A percentile compares a stretch with the other conserved stretches of the same genome.
phyloP scores from a whole-genome alignment of 1,139 yeast species.

The Pneumocystis wakefieldiae region DNA sequence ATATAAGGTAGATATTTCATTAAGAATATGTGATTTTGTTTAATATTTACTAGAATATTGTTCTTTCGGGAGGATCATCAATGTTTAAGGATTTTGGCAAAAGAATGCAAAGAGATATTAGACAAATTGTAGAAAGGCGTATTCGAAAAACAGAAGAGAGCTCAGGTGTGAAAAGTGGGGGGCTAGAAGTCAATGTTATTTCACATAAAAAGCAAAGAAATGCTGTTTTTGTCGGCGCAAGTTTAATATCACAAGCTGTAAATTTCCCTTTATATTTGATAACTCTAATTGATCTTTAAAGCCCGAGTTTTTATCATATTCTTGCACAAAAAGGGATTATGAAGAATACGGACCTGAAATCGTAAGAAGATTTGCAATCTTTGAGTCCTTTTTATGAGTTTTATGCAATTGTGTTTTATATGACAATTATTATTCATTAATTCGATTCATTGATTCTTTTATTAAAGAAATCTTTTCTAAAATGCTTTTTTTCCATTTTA shows the following conservation, averaged over 20 bases:
- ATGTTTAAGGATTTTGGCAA: constrained; percentile 98
- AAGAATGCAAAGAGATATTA: constrained; percentile 89
- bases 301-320: constrained; percentile 83
- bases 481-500: not conserved
- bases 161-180: constrained; percentile 70
- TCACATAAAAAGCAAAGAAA: constrained; percentile 94
- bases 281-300: constrained; percentile 1
- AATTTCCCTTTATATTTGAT: not conserved
- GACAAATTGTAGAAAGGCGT: constrained; percentile 74
- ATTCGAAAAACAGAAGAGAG: constrained; percentile 64
- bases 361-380: constrained; percentile 39
- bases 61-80: constrained; percentile 90
- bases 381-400: constrained; percentile 5
- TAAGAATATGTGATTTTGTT: not conserved
- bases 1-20: constrained; percentile 35
- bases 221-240: constrained; percentile 99
- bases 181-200: constrained; percentile 93
- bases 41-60: constrained; percentile 46
- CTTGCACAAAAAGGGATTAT: constrained; percentile 92
- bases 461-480: not conserved
- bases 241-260: constrained; percentile 81
- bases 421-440: not conserved
- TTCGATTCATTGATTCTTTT: not conserved
- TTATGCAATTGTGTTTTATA: not conserved
- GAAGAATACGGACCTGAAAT: constrained; percentile 97